phyloP scores from a whole-genome alignment of 257 asterid genomes.

The Pogostemon cablin region DNA sequence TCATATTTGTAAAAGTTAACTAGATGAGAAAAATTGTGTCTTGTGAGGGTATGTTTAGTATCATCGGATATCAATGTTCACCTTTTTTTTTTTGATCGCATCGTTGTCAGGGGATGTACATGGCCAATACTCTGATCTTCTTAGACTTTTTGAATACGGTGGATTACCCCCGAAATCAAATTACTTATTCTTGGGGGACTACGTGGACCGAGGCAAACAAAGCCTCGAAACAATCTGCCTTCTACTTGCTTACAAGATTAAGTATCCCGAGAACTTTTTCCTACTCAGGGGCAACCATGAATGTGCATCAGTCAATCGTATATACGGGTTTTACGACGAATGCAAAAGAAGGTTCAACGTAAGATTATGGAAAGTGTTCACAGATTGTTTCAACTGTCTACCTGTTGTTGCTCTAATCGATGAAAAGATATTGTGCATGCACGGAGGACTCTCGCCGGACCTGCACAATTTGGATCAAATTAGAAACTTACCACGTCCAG shows the following conservation, averaged over 20 bases:
- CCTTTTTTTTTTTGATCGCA: neutral
- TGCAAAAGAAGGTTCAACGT: slow-evolving; percentile 66
- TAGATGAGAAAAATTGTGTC: no score
- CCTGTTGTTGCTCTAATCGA: slow-evolving; percentile 74
- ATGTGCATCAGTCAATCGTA: no score
- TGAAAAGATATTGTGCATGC: slow-evolving; percentile 79
- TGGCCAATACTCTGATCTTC: slow-evolving; percentile 77
- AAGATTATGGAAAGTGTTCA: slow-evolving; percentile 67
- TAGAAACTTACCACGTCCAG: slow-evolving; percentile 61
- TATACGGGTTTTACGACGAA: no score
- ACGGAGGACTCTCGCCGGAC: slow-evolving; percentile 82
- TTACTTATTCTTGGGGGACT: slow-evolving; percentile 72
- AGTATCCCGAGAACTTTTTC: no score
- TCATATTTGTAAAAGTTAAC: no score
- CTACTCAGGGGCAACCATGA: no score
- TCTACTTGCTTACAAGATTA: no score
- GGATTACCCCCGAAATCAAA: slow-evolving; percentile 73
- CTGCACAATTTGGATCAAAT: slow-evolving; percentile 63
- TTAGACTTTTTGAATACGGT: slow-evolving; percentile 70
- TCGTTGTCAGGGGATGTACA: slow-evolving; percentile 64
- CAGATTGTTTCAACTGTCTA: slow-evolving; percentile 73
- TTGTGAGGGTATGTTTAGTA: no score
- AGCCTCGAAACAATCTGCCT: slow-evolving; percentile 50
- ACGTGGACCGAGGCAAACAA: slow-evolving; percentile 83
- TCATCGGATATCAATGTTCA: no score